Evolutionary conservation across 257 asterid species (phyloP).

Genomic region (Dorcoceras hygrometricum): DNA sequence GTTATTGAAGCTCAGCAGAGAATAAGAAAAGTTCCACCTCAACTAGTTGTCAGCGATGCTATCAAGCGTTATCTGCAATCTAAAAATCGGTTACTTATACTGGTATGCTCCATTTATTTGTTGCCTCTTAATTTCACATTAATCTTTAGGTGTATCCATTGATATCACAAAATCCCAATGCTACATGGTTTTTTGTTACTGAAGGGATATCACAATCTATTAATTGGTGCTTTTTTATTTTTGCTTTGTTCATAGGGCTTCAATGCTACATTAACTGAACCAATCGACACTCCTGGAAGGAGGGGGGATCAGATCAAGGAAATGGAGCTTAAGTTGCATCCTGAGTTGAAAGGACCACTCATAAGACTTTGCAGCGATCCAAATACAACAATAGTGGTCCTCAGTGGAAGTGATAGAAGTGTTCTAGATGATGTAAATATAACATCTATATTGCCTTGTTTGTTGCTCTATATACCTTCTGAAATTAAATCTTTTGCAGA

Average conservation of each 20-base stretch:
- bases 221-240: slow-evolving; percentile 19
- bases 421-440: slow-evolving; percentile 69
- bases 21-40: slow-evolving; percentile 71
- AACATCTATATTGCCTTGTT: slow-evolving; percentile 13
- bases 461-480: background rate
- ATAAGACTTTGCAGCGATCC: slow-evolving; percentile 70
- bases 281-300: slow-evolving; percentile 74
- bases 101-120: slow-evolving; percentile 47
- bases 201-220: background rate
- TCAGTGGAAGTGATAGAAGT: slow-evolving; percentile 83
- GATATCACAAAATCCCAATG: background rate
- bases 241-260: slow-evolving; percentile 58
- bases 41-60: slow-evolving; percentile 52
- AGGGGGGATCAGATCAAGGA: slow-evolving; percentile 93
- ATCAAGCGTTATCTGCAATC: slow-evolving; percentile 56
- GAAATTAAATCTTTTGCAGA: slow-evolving; percentile 51
- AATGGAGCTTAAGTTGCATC: slow-evolving; percentile 93
- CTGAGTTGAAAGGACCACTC: slow-evolving; percentile 67
- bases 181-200: background rate
- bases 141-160: background rate
- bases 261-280: slow-evolving; percentile 81
- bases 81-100: slow-evolving; percentile 72
- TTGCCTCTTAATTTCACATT: slow-evolving; percentile 20
- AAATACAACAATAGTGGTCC: slow-evolving; percentile 79
- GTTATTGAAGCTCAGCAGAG: slow-evolving; percentile 90